Percentiles rank a stretch among this genome's conserved stretches.
Evolutionary conservation across 306 rosid genomes (phyloP).

Genomic region (Dicorynia guianensis): DNA sequence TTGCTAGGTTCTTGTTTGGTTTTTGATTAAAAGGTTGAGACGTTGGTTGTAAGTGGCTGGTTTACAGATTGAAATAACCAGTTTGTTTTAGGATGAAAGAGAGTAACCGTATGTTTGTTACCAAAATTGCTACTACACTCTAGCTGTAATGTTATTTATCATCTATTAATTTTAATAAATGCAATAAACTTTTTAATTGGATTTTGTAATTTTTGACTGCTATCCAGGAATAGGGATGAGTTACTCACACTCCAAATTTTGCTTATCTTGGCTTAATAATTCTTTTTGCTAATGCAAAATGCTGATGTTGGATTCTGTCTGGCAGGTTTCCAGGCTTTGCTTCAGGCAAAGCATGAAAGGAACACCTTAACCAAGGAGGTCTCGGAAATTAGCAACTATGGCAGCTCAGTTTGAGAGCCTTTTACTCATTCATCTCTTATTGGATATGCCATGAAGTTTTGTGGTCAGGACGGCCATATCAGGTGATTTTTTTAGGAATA

Average conservation of each 20-base stretch:
- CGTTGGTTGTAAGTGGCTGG: background rate
- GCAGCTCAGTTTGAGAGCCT: slow-evolving; percentile 77
- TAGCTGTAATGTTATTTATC: background rate
- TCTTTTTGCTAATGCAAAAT: background rate
- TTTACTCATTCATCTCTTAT: slow-evolving; percentile 17
- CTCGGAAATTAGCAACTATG: slow-evolving; percentile 82
- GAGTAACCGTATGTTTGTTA: background rate
- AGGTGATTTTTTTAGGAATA: background rate
- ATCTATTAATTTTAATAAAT: background rate
- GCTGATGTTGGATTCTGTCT: slow-evolving; percentile 9
- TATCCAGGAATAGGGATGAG: too few relatives aligned
- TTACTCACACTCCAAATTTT: background rate
- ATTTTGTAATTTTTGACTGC: slow-evolving; percentile 1
- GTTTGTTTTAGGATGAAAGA: background rate
- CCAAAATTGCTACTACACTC: background rate
- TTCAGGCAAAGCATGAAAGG: slow-evolving; percentile 77
- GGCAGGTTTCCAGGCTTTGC: slow-evolving; percentile 82
- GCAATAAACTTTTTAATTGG: background rate
- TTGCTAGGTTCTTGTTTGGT: background rate
- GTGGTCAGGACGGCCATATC: slow-evolving; percentile 5
- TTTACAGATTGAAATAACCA: background rate
- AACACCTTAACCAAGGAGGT: slow-evolving; percentile 70
- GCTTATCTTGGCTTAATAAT: slow-evolving; percentile 1
- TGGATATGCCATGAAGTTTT: slow-evolving; percentile 34
- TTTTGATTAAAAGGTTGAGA: background rate